Evolutionary conservation across 225 moss, liverwort and hornwort genomes (phyloP).

Genomic region (Pseudoscleropodium purum): DNA sequence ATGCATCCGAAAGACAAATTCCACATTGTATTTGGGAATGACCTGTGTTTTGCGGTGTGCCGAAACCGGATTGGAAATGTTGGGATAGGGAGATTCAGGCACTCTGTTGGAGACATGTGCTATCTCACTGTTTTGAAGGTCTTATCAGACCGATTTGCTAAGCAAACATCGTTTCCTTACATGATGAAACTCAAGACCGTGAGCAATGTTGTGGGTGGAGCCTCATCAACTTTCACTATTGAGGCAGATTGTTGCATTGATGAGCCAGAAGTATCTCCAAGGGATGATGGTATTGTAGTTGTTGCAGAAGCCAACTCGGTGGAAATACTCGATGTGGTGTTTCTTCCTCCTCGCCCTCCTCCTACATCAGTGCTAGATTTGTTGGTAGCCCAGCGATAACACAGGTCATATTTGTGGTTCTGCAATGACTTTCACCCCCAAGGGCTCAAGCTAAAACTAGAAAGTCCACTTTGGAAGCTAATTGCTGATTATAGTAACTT

Average conservation of each 20-base stretch:
- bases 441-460: neutral
- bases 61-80: neutral
- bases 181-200: constrained; percentile 11
- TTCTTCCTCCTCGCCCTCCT: neutral
- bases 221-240: constrained; percentile 7
- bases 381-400: neutral
- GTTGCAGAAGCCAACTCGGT: neutral
- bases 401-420: neutral
- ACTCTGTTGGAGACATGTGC: constrained; percentile 23
- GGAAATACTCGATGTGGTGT: constrained; percentile 1
- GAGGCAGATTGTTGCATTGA: constrained; percentile 2
- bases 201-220: neutral
- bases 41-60: constrained; percentile 4
- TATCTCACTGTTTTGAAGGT: constrained; percentile 21
- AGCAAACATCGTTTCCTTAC: neutral
- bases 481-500: neutral
- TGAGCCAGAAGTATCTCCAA: neutral
- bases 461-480: neutral
- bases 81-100: neutral
- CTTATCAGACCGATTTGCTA: neutral
- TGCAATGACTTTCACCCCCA: neutral
- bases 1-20: neutral
- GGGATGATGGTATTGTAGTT: constrained; percentile 18
- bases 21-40: neutral
- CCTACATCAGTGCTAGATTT: neutral